Evolutionary conservation across 2,329 filamentous ascomycete genomes (phyloP), one percentile per base, ranked within the genome.

Genomic region (Eutypa lata): DNA sequence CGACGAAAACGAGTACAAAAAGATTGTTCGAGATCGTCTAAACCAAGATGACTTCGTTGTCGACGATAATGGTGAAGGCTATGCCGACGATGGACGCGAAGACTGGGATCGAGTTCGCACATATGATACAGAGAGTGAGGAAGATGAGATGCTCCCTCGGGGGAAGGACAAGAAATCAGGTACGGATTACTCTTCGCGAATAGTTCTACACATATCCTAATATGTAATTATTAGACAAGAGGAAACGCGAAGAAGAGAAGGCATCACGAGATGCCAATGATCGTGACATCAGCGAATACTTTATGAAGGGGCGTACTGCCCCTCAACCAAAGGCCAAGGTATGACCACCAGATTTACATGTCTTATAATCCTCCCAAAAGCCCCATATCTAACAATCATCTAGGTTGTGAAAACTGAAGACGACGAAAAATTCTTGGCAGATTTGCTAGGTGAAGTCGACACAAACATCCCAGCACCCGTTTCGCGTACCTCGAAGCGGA

Each of bases 41-140:
- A 90, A 97, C 67, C 81, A 96, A 65, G 94, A 99, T 64, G 94
- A 99, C 74, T 99, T 99, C 66, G 93, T 99, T 49, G 92, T 99
- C 55, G 94, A 97, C 76, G 94, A 99, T 75, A 96, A 97, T 75
- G 93, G 93, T 66, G 91, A 93, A 68, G 93, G 94, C 37, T 99
- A 99, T 66, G 93, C 91, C 60, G 93, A 97, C 69, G 94, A 97
- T 67, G 94, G 94, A 55, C 87, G 94, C 51, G 92, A 96, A 73
- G 94, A 97, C 64, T 93, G 93, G 92, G 86, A 93, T 71, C 83
- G 88, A 62, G 80, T 87, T 59, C 76, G 79, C 60, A 79, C 79
- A 54, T 76, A 83, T 67, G 81, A 87, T 57, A 89, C 86, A 35
- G 91, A 94, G 55, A 92, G 86, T 56, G 90, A 95, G 42, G 90